Base-by-base conservation (phyloP, 2,329 filamentous ascomycete species). In the Ophiosphaerella narmari region DNA sequence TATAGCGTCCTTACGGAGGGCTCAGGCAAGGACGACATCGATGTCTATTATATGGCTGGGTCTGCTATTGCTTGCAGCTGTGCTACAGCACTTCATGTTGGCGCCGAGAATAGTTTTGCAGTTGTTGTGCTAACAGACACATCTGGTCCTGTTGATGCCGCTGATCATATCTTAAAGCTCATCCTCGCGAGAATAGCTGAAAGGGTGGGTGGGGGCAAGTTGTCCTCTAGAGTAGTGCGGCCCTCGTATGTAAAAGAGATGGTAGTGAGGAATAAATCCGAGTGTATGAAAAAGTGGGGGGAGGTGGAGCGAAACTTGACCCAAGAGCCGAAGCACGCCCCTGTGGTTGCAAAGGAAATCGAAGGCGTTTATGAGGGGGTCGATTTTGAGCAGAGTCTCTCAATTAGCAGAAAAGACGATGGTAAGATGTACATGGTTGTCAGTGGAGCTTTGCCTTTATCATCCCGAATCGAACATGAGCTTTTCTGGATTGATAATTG, bases 121-220 rank as follows among this genome's bases (percentile, higher is more conserved):
- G 21, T 52, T 11, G 40, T 44, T 7, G 49, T 52, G 8, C 36
- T 52, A 37, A 52, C 49, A 16, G 33, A 52, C 32, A 52, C 49
- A 1, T 52, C 49, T 18, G 49, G 49, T 18, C 49, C 44, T 21
- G 49, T 52, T 24, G 49, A 52, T 21, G 34, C 39, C 13, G 43
- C 37, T 3, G 49, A 52, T 31, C 49, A 52, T 32, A 48, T 52
- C 5, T 29, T 44, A 23, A 12, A 44, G 23, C 44, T 43, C 16
- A 40, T 48, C 7, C 44, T 52, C 11, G 44, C 16, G 14, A 35
- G 29, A 16, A 38, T 46, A 7, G 14, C 6, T 34, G 16, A 36
- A 39, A 29, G 16, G 24, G 34, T 40, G 26, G 14, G n/a, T 7
- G 18, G 23, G 4, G 7, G 12, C 23, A 39, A 6, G 24, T 39